These are phyloP conservation scores for Sporothrix protearum DNA, from an alignment of 2,329 filamentous ascomycete genomes.

Conservation along the genomic window DNA sequence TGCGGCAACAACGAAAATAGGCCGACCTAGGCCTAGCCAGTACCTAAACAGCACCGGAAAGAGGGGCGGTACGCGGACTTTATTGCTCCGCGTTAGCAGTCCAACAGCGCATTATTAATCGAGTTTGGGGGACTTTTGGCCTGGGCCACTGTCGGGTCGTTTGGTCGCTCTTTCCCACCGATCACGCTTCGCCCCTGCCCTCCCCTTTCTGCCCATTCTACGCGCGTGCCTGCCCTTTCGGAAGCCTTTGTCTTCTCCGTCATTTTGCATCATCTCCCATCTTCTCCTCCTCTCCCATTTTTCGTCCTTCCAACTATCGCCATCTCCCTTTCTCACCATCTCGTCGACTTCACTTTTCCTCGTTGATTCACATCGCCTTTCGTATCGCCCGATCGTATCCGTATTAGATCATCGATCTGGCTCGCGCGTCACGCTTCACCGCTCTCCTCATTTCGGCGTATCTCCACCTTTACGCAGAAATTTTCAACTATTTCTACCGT, in stretches of 20 bases:
- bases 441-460: not conserved
- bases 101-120: not conserved
- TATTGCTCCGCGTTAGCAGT: not conserved
- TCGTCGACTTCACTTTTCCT: not conserved
- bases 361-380: not conserved
- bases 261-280: not conserved
- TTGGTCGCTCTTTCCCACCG: not conserved
- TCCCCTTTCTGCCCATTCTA: not conserved
- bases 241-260: not conserved
- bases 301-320: constrained; percentile 4
- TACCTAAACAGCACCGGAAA: not conserved
- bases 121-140: not conserved
- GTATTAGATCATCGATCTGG: not conserved
- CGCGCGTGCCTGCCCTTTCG: not conserved
- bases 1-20: not conserved
- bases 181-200: constrained; percentile 13
- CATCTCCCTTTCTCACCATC: constrained; percentile 22
- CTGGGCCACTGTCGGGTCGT: not conserved
- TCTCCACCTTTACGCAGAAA: constrained; percentile 7
- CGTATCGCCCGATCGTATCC: not conserved
- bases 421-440: not conserved
- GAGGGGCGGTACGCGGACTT: not conserved
- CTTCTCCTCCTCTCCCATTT: not conserved
- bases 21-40: not conserved
- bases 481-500: constrained; percentile 1